Evolutionary conservation across 192 early-diverging fungal species (phyloP).

Genomic region (Rhizoclosmatium globosum): DNA sequence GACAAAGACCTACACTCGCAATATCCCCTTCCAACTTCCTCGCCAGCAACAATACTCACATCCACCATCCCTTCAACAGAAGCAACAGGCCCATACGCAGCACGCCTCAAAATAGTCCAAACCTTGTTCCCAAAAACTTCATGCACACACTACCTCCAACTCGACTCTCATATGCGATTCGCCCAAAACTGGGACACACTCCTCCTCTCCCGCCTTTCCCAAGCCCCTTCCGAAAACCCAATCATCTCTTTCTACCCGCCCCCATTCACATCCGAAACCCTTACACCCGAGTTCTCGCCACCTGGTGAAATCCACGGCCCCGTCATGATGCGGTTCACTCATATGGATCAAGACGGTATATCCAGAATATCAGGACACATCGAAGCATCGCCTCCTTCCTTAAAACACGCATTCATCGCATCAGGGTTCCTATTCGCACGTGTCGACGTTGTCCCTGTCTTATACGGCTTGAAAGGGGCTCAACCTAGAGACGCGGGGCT

Average conservation of each 20-base stretch:
- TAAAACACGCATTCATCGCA: constrained; percentile 26
- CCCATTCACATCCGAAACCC: neutral
- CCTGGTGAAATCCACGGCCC: constrained; percentile 14
- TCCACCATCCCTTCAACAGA: neutral
- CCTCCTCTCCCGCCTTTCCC: neutral
- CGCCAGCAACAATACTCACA: neutral
- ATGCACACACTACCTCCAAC: constrained; percentile 24
- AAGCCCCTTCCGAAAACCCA: constrained; percentile 4
- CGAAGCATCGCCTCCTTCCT: constrained; percentile 4
- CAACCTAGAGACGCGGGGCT: constrained; percentile 1
- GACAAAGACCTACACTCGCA: constrained; percentile 28
- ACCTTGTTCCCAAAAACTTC: neutral
- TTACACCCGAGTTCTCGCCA: neutral
- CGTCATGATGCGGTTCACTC: neutral
- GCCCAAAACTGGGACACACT: constrained; percentile 27
- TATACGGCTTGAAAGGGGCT: neutral
- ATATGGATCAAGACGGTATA: constrained; percentile 36
- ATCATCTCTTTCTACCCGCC: constrained; percentile 42
- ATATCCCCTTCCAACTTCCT: neutral
- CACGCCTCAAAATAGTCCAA: constrained; percentile 14
- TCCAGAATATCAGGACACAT: constrained; percentile 12
- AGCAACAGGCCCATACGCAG: constrained; percentile 24
- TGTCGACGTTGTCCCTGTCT: constrained; percentile 4
- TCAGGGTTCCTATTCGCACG: constrained; percentile 37
- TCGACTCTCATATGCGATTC: constrained; percentile 49